Evolutionary conservation across 2,329 filamentous ascomycete species (phyloP), one percentile per base, ranked within the genome.

Genomic region (Whalleya microplaca): DNA sequence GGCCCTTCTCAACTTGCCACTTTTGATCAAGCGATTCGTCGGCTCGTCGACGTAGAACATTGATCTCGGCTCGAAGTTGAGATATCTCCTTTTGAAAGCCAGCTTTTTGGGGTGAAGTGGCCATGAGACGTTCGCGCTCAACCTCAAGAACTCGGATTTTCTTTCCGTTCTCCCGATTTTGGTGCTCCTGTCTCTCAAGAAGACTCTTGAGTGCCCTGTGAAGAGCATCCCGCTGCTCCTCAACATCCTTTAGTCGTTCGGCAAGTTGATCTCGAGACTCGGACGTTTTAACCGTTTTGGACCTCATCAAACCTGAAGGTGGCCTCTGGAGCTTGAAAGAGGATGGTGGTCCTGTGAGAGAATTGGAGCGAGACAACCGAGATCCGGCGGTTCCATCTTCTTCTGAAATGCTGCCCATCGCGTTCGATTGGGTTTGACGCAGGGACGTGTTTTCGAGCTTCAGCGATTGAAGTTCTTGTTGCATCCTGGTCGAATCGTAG

Each of bases 1-100:
- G 79, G 18, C 92, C 92, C 75, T 96, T 96, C 75, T 97, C 94
- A 59, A 93, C 94, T 71, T 96, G 90, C 88, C 91, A 98, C 75
- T 98, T 98, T 69, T 96, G 91, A 69, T 96, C 92, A 14, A 98
- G 83, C 16, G 94, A 94, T 62, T 98, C 94, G 67, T 99, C 94
- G 27, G 94, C 94, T 51, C 95, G 87, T 59, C 88, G 88, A 43
- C 95, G 87, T 54, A 99, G 81, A 16, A 89, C 84, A 49, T 90
- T 91, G 60, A 99, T 90, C 71, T 99, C 95, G 21, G 89, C 86
- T 57, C 92, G 88, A 43, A 98, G 80, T 59, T 83, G 87, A 1
- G 83, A 81, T 6, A 98, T 90, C 69, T 98, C 94, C 63, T 83
- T 86, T 71, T 96, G 89, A 71, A 96, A 98, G 9, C 91, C 90